phyloP scores from a whole-genome alignment of 257 asterid species.

The Salvia rosmarinus region DNA sequence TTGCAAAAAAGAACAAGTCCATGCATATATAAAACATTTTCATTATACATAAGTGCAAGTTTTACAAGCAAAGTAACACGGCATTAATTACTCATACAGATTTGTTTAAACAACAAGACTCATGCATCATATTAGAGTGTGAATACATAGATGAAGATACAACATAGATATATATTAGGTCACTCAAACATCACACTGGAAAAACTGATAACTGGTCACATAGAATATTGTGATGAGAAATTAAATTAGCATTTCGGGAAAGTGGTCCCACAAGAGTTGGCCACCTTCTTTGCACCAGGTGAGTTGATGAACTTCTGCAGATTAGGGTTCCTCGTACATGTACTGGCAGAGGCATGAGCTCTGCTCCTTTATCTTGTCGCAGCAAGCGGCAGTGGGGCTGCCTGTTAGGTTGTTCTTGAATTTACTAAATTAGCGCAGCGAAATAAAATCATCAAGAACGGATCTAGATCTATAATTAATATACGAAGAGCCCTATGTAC shows the following conservation, averaged over 20 bases:
- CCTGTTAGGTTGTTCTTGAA: too few species aligned
- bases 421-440: too few species aligned
- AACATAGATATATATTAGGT: slow-evolving; percentile 1
- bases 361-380: slow-evolving; percentile 70
- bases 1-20: not conserved
- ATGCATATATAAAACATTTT: slow-evolving; percentile 19
- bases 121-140: not conserved
- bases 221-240: too few species aligned
- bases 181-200: slow-evolving; percentile 10
- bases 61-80: slow-evolving; percentile 37
- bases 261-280: slow-evolving; percentile 74
- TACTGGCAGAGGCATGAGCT: slow-evolving; percentile 80
- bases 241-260: slow-evolving; percentile 76
- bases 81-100: not conserved
- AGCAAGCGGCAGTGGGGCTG: slow-evolving; percentile 54
- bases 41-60: slow-evolving; percentile 30
- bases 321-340: slow-evolving; percentile 71
- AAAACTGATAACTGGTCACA: slow-evolving; percentile 6
- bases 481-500: too few species aligned
- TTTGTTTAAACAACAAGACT: slow-evolving; percentile 9
- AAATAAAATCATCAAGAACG: too few species aligned
- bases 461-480: too few species aligned
- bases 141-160: not conserved
- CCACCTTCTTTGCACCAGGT: slow-evolving; percentile 81
- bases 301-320: slow-evolving; percentile 78